Base-by-base conservation (phyloP, 148 eudicot species). In the Arctostaphylos glauca region DNA sequence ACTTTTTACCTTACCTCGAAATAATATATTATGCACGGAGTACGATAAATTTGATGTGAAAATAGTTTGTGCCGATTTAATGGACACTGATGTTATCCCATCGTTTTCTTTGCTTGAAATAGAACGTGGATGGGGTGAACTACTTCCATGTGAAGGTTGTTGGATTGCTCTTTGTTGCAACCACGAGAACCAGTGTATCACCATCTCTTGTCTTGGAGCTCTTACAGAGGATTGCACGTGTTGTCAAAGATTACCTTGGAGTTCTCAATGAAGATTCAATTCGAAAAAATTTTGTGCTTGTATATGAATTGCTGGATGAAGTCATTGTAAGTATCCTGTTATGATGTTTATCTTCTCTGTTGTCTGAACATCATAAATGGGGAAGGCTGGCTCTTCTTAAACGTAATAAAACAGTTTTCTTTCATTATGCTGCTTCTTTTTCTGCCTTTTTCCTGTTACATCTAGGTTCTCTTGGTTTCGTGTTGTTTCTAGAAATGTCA, bases 111-210 rank as follows among this genome's bases (percentile, higher is more conserved):
- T 83, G 70, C 31, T 71, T 16, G 76, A 66, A 68, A 87, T 87
- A 96, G 99, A 96, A 96, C 78, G 88, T 93, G 52, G 97, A 92
- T 76, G 98, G 99, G 74, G 99, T 96, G 80, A 96, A 96, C 88
- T 96, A 96, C 88, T 96, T 96, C 86, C 99, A 94, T 84, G 94
- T 96, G 90, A 96, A 94, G 91, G 94, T 96, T 85, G 99, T 91
- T 64, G 98, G 99, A 53, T 83, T 96, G 79, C 86, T 94, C 64
- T 96, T 96, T 90, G 99, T 92, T 86, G 95, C 98, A 70, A 96
- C 99, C 85, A 96, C 98, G 47, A 92, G 99, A 92, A 84, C 90
- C 77, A 94, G 93, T 84, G 84, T 91, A 76, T 92, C 98, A 44
- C 99, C 99, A 78, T 96, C 99, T 56, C 88, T 96, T 78, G 92